Conservation (phyloP, 1,284 basidiomycete genomes). For the Ustanciosporium gigantosporum region DNA sequence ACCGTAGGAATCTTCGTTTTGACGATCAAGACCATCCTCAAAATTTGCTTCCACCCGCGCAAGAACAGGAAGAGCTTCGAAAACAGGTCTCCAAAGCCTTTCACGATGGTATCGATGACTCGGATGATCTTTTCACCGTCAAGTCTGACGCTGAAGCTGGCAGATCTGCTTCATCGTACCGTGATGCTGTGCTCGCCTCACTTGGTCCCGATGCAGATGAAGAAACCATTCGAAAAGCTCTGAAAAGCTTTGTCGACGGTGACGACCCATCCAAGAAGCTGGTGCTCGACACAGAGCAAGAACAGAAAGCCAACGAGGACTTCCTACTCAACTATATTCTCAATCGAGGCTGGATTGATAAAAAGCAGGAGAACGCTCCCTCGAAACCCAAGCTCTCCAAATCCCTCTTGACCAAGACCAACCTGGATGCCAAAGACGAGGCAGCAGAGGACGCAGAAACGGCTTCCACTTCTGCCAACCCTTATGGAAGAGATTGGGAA, state of each 20-base stretch:
- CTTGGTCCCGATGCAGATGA: slow-evolving; percentile 74
- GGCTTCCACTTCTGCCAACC: background rate
- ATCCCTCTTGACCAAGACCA: slow-evolving; percentile 9
- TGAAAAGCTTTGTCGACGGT: slow-evolving; percentile 14
- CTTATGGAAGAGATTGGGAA: slow-evolving; percentile 54
- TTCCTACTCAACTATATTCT: slow-evolving; percentile 71
- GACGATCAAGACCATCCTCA: slow-evolving; percentile 66
- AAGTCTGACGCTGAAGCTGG: slow-evolving; percentile 73
- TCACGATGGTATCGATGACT: slow-evolving; percentile 63
- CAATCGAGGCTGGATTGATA: slow-evolving; percentile 59
- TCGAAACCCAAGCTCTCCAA: slow-evolving; percentile 28
- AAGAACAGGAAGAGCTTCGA: slow-evolving; percentile 77
- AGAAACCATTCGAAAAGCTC: slow-evolving; percentile 38
- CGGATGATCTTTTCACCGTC: slow-evolving; percentile 67
- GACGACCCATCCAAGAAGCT: slow-evolving; percentile 19
- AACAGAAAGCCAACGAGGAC: slow-evolving; percentile 69
- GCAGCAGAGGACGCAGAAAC: slow-evolving; percentile 4
- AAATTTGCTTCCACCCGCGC: slow-evolving; percentile 70
- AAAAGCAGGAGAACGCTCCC: slow-evolving; percentile 25
- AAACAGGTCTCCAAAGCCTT: slow-evolving; percentile 84
- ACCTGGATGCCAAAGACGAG: slow-evolving; percentile 8
- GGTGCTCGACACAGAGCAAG: slow-evolving; percentile 40
- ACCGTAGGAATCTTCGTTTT: slow-evolving; percentile 8
- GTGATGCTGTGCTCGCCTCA: slow-evolving; percentile 75
- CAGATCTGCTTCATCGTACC: slow-evolving; percentile 73